Evolutionary conservation across 2,329 filamentous ascomycete species (phyloP), one percentile per base, ranked within the genome.

Genomic region (Aspergillus arachidicola): DNA sequence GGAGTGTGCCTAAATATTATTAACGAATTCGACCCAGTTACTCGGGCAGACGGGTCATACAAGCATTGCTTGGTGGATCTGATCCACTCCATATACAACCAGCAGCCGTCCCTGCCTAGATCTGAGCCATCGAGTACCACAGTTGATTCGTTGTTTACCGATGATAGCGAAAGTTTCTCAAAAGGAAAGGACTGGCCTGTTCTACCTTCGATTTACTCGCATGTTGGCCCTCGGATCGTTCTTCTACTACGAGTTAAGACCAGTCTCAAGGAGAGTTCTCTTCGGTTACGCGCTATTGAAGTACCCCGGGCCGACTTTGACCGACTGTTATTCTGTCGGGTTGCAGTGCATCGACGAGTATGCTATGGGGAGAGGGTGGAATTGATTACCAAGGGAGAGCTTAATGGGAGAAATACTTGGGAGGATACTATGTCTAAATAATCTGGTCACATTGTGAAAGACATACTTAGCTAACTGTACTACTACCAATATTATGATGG

Each of bases 1-100:
- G 48, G 48, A 14, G 28, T 34, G 16, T 58, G 46, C 6, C 12
- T 58, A 4, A 54, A 58, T n/a, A 16, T 58, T 14, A 60, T 60
- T 23, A 60, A 60, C 41, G 59, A 61, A 38, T 61, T 61, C 3
- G 53, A 61, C 32, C 43, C 56, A 12, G 59, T 57, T n/a, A 61
- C 59, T 38, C 19, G 59, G 9, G 59, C 59, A 57, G 59, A 61
- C 34, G 56, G 46, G 11, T 21, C 30, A 26, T 61, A 57, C 19
- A 57, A 50, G 23, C 11, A 30, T n/a, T 61, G 38, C 36, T 5
- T 61, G 10, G n/a, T 61, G 11, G 34, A 61, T 14, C 21, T 61
- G 28, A 51, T 51, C 19, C 26, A 51, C 10, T 51, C 48, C 12
- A 51, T 51, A 19, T 32, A 51, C 28, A 38, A 26, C n/a, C 36